A percentile compares a stretch with the other conserved stretches of the same genome.
phyloP scores from a whole-genome alignment of 2,329 filamentous ascomycete genomes.

The Xylariaceae sp. region DNA sequence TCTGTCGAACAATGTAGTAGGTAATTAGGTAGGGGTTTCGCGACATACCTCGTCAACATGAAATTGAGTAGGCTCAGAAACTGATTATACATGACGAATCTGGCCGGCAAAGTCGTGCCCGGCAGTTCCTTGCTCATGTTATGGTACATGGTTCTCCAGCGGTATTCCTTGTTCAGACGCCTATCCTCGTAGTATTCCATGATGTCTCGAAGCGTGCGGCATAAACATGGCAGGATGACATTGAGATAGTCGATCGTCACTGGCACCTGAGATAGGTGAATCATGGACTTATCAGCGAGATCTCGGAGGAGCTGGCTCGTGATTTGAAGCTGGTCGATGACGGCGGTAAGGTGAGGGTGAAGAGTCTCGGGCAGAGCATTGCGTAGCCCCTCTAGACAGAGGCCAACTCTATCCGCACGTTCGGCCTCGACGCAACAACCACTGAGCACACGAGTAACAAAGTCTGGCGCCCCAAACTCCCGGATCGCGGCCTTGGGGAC shows the following conservation, averaged over 20 bases:
- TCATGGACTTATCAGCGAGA: slow-evolving; percentile 48
- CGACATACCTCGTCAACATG: slow-evolving; percentile 45
- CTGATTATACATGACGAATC: slow-evolving; percentile 52
- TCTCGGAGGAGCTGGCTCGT: slow-evolving; percentile 46
- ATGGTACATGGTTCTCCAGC: slow-evolving; percentile 57
- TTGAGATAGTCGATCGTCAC: slow-evolving; percentile 51
- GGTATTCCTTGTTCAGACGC: slow-evolving; percentile 40
- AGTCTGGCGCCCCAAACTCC: slow-evolving; percentile 22
- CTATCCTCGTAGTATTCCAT: slow-evolving; percentile 46
- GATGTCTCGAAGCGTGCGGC: slow-evolving; percentile 49
- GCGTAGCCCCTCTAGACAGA: slow-evolving; percentile 46
- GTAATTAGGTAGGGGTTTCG: neutral
- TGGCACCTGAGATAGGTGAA: slow-evolving; percentile 45
- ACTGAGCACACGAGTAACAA: slow-evolving; percentile 38
- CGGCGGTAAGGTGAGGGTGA: slow-evolving; percentile 42
- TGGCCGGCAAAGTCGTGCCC: slow-evolving; percentile 45
- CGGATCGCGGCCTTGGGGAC: slow-evolving; percentile 15
- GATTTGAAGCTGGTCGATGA: slow-evolving; percentile 43
- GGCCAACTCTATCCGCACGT: slow-evolving; percentile 43
- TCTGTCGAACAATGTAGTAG: neutral
- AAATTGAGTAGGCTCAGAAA: slow-evolving; percentile 46
- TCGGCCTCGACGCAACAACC: slow-evolving; percentile 52
- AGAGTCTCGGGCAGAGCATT: slow-evolving; percentile 39
- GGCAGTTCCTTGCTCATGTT: slow-evolving; percentile 48
- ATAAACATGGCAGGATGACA: slow-evolving; percentile 51